Base-by-base conservation (phyloP, 1,139 yeast species). In the Ogataea hybrid region DNA sequence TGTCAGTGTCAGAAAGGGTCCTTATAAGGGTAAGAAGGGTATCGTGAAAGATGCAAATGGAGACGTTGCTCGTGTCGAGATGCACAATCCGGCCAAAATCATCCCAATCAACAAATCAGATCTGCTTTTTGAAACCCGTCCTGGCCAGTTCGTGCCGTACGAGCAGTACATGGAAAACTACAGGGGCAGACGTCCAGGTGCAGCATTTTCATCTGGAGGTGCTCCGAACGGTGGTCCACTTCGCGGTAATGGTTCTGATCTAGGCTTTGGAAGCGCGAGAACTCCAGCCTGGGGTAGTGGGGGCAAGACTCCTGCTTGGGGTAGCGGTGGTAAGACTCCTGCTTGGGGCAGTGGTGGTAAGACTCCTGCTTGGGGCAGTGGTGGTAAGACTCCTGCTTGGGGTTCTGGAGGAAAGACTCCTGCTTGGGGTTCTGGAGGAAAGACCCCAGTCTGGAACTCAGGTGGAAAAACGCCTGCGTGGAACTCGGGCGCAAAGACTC, bases 1-100 rank as follows among this genome's bases (percentile, higher is more conserved):
- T 46, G 96, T 92, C 23, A 80, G 90, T 47, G 85, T 94, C 37
- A 81, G 87, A 25, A 81, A 85, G 55, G 96, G 97, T 6, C 90
- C 90, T 50, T 88, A 90, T 65, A 94, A 92, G 67, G 97, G 98
- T 32, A 78, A 89, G 54, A 82, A 84, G 70, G 99, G 98, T 60
- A 85, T 87, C 53, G 89, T 94, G 31, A 85, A 86, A 49, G 97
- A 92, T 60, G 87, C 96, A 11, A 94, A 89, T 54, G 98, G 95
- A 48, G 84, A 83, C 16, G 78, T 75, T 55, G 97, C 97, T 3
- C 77, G 97, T 48, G 85, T 92, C 36, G 99, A 92, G 65, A 75
- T 92, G 51, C 97, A 92, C 63, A 86, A 97, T 28, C 90, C 89
- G 57, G 83, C 84, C 58, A 94, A 92, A 63, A 86, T 84, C 48